Evolutionary conservation across 257 asterid species (phyloP), one percentile per base, ranked within the genome.

Genomic region (Ocimum tenuiflorum): DNA sequence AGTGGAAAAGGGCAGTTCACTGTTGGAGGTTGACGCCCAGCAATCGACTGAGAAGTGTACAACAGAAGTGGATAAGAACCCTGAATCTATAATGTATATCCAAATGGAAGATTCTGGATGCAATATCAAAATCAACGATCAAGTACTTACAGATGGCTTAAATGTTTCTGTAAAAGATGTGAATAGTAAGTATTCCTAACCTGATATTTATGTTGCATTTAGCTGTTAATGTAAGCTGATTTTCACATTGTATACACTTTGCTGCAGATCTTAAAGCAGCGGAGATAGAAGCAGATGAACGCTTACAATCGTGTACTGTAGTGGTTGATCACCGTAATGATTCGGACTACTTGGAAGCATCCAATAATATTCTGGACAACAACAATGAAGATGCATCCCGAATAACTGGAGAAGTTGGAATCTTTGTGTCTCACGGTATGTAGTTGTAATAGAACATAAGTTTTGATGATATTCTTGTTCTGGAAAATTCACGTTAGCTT

Each of bases 191-290:
- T 36, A 23, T 71, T 45, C 35, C 43, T 68, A 56, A 45, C 57
- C 12, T 50, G 58, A 51, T 59, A n/a, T 67, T 45, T 29, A 31
- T 22, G 35, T 47, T 31, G 29, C 31, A 8, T 67, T 46, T 67
- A 20, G 38, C 13, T 11, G 4, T 13, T 24, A 7, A 14, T 11
- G 3, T 45, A 57, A 64, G 54, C 36, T 43, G 1, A 6, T 6
- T 10, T 19, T 57, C 3, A 22, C 48, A 33, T 68, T 31, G 22
- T 39, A 45, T 45, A 41, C 63, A 4, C 46, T 69, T 43, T 69
- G 49, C 76, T 74, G 83, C 67, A 65, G 70, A 53, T 47, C 60
- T 60, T 50, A 69, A 74, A 68, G 76, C 14, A 65, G 47, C 73
- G 9, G 55, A 59, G 12, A 56, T 64, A 55, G 74, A 68, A 60